Conservation (phyloP, 768 basidiomycete genomes). For the Rhodotorula sphaerocarpa region DNA sequence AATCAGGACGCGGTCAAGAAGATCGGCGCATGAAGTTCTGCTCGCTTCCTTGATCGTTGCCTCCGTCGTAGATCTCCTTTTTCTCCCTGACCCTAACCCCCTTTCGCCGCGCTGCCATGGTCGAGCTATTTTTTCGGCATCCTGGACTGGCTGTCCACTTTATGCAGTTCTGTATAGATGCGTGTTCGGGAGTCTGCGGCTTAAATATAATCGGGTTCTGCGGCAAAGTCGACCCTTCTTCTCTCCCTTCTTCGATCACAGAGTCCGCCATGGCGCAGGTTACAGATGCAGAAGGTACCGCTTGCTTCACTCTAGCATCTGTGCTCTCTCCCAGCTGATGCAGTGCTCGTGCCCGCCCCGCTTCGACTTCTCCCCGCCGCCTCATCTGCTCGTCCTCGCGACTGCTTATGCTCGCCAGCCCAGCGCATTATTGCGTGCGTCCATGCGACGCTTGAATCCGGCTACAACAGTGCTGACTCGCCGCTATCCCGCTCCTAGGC, state of each 20-base stretch:
- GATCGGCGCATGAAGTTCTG: not conserved
- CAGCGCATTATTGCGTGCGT: conserved; percentile 3
- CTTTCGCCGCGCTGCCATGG: too few species aligned
- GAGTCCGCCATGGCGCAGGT: not conserved
- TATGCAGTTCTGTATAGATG: too few species aligned
- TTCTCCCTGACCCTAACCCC: too few species aligned
- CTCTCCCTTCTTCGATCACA: not conserved
- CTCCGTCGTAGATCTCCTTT: too few species aligned
- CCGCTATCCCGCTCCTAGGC: not conserved
- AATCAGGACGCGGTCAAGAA: conserved; percentile 7
- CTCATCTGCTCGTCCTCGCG: not conserved
- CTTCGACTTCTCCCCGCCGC: not conserved
- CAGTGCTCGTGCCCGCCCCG: too few species aligned
- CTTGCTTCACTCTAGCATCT: not conserved
- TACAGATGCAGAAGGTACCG: conserved; percentile 3
- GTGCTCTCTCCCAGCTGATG: not conserved
- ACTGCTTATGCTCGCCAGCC: not conserved
- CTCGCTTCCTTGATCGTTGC: not conserved
- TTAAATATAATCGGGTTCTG: not conserved
- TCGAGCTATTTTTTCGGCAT: too few species aligned
- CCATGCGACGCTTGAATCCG: not conserved
- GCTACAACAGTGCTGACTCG: too few species aligned
- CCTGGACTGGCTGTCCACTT: too few species aligned
- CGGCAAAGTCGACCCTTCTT: not conserved
- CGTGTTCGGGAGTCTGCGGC: too few species aligned